Evolutionary conservation across 305 asterid species (phyloP).

Genomic region (Fraxinus nigra): DNA sequence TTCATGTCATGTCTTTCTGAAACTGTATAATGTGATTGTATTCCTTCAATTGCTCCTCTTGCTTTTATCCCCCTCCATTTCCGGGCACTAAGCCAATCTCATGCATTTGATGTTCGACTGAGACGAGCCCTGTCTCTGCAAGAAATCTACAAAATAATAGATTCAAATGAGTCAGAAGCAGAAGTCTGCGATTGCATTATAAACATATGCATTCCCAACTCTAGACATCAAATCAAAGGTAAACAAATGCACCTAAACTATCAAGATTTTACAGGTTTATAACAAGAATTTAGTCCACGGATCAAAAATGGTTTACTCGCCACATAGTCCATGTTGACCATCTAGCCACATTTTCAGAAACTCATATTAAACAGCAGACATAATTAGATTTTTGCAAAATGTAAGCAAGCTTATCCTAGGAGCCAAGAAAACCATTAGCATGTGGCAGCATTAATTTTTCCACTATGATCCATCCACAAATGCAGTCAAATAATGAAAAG

Average conservation of each 20-base stretch:
- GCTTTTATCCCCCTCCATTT: constrained; percentile 32
- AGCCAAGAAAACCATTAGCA: background rate
- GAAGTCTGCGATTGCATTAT: background rate
- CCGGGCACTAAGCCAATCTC: constrained; percentile 56
- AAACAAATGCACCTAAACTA: background rate
- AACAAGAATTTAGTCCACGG: background rate
- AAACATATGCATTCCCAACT: background rate
- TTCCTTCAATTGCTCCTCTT: constrained; percentile 45
- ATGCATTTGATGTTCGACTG: constrained; percentile 67
- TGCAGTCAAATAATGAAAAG: background rate
- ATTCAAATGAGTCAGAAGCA: constrained; percentile 3
- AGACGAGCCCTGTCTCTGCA: constrained; percentile 73
- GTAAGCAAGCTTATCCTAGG: background rate
- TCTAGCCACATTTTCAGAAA: background rate
- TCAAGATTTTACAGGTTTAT: background rate
- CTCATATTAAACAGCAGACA: background rate
- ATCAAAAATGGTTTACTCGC: background rate
- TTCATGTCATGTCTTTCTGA: constrained; percentile 5
- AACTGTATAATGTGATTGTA: constrained; percentile 21
- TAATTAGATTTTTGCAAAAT: background rate
- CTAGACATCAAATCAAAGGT: background rate
- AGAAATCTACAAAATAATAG: constrained; percentile 51
- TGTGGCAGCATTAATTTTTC: background rate
- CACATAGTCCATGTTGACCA: background rate
- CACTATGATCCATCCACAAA: background rate